Percentiles rank a stretch among this genome's conserved stretches.
Evolutionary conservation across 2,329 filamentous ascomycete species (phyloP).

Genomic region (Chalara sp.): DNA sequence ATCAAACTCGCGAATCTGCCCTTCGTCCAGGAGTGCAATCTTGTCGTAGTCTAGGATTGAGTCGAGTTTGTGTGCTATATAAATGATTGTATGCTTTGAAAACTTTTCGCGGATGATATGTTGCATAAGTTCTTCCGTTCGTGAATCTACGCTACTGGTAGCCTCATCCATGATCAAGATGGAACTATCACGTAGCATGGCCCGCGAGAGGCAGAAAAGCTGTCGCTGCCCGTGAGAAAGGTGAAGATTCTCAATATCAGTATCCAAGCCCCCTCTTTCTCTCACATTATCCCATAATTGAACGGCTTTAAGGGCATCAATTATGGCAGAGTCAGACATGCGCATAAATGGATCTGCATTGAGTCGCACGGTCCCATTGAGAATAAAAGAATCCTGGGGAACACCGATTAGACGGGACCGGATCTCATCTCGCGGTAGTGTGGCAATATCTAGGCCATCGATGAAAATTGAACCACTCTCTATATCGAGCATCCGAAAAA

Average conservation of each 20-base stretch:
- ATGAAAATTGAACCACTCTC: slow-evolving; percentile 47
- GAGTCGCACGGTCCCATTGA: slow-evolving; percentile 28
- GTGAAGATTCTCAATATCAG: slow-evolving; percentile 34
- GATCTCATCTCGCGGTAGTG: slow-evolving; percentile 31
- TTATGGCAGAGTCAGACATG: slow-evolving; percentile 33
- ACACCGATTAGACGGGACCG: slow-evolving; percentile 35
- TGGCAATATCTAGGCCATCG: slow-evolving; percentile 34
- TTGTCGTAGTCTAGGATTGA: slow-evolving; percentile 38
- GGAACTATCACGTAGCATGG: slow-evolving; percentile 30
- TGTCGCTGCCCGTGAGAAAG: slow-evolving; percentile 52
- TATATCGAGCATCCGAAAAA: slow-evolving; percentile 68
- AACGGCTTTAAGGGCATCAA: slow-evolving; percentile 37
- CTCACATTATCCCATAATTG: slow-evolving; percentile 36
- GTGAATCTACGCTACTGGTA: slow-evolving; percentile 32
- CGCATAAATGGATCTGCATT: slow-evolving; percentile 32
- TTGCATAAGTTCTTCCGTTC: slow-evolving; percentile 50
- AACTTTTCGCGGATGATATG: slow-evolving; percentile 43
- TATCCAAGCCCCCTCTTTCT: slow-evolving; percentile 31
- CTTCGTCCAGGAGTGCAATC: slow-evolving; percentile 35
- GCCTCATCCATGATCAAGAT: slow-evolving; percentile 30
- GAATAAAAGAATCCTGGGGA: slow-evolving; percentile 36
- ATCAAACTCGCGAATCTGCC: slow-evolving; percentile 70
- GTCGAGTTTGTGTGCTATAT: slow-evolving; percentile 21
- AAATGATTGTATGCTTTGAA: slow-evolving; percentile 40
- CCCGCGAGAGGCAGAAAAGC: slow-evolving; percentile 41